These are phyloP conservation scores for Rosa lucieae DNA, from an alignment of 306 rosid species.

Conservation along the genomic window DNA sequence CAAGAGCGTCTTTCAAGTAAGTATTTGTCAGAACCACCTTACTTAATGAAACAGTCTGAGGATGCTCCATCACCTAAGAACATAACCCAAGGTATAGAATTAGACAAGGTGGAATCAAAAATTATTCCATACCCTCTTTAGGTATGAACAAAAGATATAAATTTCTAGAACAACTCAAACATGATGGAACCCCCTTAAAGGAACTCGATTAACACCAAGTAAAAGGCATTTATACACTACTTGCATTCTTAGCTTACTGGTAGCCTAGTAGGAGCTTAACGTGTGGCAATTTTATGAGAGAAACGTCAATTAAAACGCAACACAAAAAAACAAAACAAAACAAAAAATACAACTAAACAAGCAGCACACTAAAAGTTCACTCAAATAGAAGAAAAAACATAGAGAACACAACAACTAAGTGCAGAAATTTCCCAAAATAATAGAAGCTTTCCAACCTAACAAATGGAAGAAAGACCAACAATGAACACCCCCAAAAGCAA, in stretches of 20 bases:
- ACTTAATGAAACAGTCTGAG: constrained; percentile 72
- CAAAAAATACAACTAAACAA: background rate
- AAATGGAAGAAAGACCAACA: background rate
- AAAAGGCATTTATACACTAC: background rate
- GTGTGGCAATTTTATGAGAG: background rate
- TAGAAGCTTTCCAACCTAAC: background rate
- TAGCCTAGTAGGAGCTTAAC: background rate
- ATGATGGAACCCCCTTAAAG: background rate
- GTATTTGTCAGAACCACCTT: constrained; percentile 75
- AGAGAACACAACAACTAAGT: background rate
- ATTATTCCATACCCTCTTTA: background rate
- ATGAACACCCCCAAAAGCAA: background rate
- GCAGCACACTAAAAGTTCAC: background rate
- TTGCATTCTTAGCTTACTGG: background rate
- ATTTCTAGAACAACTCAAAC: background rate
- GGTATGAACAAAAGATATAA: background rate
- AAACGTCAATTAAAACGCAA: background rate
- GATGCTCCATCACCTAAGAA: constrained; percentile 77
- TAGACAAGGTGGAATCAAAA: background rate
- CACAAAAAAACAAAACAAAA: background rate
- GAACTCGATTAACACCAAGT: background rate
- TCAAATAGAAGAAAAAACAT: background rate
- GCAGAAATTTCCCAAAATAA: background rate
- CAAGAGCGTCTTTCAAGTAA: constrained; percentile 53
- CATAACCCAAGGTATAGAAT: background rate